Evolutionary conservation across 2,329 filamentous ascomycete species (phyloP).

Genomic region (Blumeria graminis): DNA sequence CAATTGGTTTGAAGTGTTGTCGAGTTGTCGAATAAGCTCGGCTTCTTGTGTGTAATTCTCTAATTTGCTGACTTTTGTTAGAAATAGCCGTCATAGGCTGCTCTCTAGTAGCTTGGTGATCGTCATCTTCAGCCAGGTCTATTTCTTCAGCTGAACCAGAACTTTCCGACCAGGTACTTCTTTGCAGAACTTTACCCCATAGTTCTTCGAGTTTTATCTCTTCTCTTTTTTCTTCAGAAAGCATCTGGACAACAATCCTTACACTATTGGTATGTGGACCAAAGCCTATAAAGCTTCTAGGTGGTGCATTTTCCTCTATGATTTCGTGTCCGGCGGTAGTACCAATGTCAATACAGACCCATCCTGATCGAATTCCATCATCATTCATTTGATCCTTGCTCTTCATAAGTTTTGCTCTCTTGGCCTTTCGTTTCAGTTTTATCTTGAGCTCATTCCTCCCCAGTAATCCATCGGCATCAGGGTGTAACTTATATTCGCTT

Average conservation of each 20-base stretch:
- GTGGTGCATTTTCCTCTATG: constrained; percentile 20
- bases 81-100: no score
- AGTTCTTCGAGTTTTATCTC: constrained; percentile 42
- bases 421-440: constrained; percentile 56
- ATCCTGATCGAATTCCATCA: constrained; percentile 76
- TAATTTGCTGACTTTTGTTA: no score
- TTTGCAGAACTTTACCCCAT: constrained; percentile 21
- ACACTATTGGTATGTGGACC: constrained; percentile 32
- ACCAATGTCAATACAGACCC: constrained; percentile 85
- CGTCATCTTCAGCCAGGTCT: no score
- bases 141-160: not conserved
- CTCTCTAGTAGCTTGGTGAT: no score
- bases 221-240: constrained; percentile 43
- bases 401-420: constrained; percentile 59
- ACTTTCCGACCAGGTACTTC: not conserved
- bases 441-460: constrained; percentile 80
- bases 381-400: constrained; percentile 42
- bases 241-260: constrained; percentile 44
- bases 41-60: no score
- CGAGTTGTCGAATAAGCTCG: no score
- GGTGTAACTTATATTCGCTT: constrained; percentile 43
- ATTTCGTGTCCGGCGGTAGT: constrained; percentile 27
- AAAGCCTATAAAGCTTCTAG: constrained; percentile 50
- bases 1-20: no score
- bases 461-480: constrained; percentile 67